phyloP scores from a whole-genome alignment of 352 stramenopile genomes.

The Phytophthora agathidicida region DNA sequence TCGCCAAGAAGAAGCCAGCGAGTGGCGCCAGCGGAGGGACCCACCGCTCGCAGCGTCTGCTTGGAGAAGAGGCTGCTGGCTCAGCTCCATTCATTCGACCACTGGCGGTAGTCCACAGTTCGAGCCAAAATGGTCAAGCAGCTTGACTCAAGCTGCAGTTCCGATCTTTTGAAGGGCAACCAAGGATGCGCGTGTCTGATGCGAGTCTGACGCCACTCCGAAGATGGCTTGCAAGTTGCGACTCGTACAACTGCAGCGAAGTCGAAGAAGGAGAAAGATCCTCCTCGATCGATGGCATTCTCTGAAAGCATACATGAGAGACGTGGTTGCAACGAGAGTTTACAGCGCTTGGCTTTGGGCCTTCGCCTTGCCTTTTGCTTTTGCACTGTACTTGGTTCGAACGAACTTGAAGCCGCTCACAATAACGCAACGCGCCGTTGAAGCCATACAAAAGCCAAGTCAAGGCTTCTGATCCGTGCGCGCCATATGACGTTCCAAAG shows the following conservation, averaged over 20 bases:
- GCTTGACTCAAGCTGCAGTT: background rate
- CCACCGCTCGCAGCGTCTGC: background rate
- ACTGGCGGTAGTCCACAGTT: too few species aligned
- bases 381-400: too few species aligned
- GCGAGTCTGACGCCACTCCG: constrained; percentile 11
- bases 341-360: too few species aligned
- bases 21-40: constrained; percentile 27
- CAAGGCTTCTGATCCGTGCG: constrained; percentile 25
- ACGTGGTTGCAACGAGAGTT: too few species aligned
- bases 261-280: too few species aligned
- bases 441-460: constrained; percentile 15
- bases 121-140: too few species aligned
- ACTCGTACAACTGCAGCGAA: constrained; percentile 1
- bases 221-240: constrained; percentile 7
- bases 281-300: too few species aligned
- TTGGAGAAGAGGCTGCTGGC: constrained; percentile 24
- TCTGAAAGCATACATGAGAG: constrained; percentile 12
- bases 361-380: too few species aligned
- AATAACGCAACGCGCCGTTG: background rate
- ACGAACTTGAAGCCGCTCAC: background rate
- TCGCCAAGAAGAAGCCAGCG: constrained; percentile 15
- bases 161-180: too few species aligned
- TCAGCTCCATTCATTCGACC: too few species aligned
- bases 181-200: constrained; percentile 13
- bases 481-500: constrained; percentile 9